Evolutionary conservation across 495 filamentous ascomycete genomes (phyloP).

Genomic region (Xylaria venustula): DNA sequence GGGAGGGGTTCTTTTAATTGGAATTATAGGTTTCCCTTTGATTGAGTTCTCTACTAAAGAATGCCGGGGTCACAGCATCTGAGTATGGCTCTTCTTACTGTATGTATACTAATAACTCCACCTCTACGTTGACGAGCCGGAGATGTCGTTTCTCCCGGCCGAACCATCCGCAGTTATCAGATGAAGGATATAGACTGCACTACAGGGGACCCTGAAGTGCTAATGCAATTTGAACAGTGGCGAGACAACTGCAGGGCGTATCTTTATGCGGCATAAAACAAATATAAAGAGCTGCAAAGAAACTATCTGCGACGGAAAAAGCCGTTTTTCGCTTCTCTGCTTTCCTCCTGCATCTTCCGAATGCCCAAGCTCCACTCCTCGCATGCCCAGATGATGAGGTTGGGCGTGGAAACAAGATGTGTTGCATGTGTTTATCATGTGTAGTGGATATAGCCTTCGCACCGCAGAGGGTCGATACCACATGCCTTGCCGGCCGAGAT

Average conservation of each 20-base stretch:
- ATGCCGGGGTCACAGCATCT: neutral
- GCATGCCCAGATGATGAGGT: constrained; percentile 1
- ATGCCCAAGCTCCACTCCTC: neutral
- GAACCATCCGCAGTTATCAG: neutral
- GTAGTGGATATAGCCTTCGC: neutral
- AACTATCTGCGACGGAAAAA: neutral
- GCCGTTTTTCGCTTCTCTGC: neutral
- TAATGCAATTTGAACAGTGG: neutral
- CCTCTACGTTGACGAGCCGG: neutral
- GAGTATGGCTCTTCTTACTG: neutral
- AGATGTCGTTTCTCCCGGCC: neutral
- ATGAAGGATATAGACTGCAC: no score
- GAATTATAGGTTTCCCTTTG: constrained; percentile 5
- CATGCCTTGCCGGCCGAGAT: neutral
- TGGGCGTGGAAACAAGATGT: neutral
- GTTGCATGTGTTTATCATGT: constrained; percentile 5
- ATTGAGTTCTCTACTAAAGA: neutral
- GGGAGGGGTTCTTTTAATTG: constrained; percentile 5
- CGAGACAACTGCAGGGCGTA: neutral
- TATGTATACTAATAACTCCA: neutral
- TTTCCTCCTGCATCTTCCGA: neutral
- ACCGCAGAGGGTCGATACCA: neutral
- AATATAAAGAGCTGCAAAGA: neutral
- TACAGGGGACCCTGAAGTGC: neutral
- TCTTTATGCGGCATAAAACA: neutral